Percentiles rank a stretch among this genome's conserved stretches.
Conservation (phyloP, 1,284 basidiomycete species). For the Athelia psychrophila region DNA sequence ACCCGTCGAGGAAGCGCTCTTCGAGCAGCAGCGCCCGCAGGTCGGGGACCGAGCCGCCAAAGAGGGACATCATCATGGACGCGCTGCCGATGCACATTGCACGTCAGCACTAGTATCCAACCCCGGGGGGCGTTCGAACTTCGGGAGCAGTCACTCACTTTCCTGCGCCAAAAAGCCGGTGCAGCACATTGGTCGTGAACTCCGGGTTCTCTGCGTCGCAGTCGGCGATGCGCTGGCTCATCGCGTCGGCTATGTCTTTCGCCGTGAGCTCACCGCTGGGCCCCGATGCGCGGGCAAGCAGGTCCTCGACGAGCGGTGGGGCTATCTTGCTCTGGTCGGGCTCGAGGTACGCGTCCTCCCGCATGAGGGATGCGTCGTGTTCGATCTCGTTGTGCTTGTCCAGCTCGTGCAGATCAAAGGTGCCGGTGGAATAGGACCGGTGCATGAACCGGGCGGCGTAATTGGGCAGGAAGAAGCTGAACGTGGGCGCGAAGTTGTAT, state of each 20-base stretch:
- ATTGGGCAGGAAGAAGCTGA: conserved; percentile 61
- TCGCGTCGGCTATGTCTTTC: background rate
- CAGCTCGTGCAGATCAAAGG: conserved; percentile 62
- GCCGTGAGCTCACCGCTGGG: conserved; percentile 28
- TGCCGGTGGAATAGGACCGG: conserved; percentile 52
- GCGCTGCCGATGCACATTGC: conserved; percentile 39
- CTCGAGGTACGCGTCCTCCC: conserved; percentile 55
- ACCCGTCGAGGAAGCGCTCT: conserved; percentile 65
- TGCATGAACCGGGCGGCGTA: conserved; percentile 43
- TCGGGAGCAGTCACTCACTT: background rate
- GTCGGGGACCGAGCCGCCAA: conserved; percentile 60
- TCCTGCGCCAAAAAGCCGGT: background rate
- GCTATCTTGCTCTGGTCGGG: conserved; percentile 52
- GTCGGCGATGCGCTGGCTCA: background rate
- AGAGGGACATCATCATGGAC: conserved; percentile 57
- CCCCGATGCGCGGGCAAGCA: conserved; percentile 58
- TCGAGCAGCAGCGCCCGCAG: conserved; percentile 54
- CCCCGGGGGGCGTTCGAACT: background rate
- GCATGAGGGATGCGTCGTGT: conserved; percentile 70
- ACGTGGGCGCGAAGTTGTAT: conserved; percentile 68
- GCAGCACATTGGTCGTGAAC: background rate
- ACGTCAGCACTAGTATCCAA: background rate
- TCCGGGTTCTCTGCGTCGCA: background rate
- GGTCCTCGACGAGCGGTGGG: conserved; percentile 47
- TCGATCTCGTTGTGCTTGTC: conserved; percentile 75